Evolutionary conservation across 2,329 filamentous ascomycete species (phyloP).

Genomic region (Penicillium crustosum): DNA sequence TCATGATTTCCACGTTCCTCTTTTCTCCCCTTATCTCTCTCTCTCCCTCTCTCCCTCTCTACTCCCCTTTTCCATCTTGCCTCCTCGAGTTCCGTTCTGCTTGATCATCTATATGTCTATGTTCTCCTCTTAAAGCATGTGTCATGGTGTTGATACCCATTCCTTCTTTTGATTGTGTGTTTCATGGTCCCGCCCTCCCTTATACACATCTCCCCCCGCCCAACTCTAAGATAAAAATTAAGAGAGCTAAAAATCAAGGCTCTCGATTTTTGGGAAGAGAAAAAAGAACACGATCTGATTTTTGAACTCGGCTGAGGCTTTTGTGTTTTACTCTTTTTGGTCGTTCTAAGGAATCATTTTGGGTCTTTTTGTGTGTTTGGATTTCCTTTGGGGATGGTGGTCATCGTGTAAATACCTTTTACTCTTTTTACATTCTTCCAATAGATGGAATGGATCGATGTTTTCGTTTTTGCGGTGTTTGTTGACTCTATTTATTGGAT

Average conservation of each 20-base stretch:
- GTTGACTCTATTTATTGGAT: background rate
- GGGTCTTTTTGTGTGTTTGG: constrained; percentile 17
- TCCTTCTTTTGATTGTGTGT: constrained; percentile 34
- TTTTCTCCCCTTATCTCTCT: constrained; percentile 16
- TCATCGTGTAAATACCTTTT: constrained; percentile 26
- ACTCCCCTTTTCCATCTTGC: constrained; percentile 17
- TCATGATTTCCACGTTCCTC: constrained; percentile 36
- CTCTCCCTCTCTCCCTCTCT: constrained; percentile 2
- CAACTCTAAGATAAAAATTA: constrained; percentile 8
- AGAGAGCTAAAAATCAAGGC: background rate
- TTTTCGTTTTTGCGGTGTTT: constrained; percentile 13
- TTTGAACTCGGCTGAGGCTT: constrained; percentile 2
- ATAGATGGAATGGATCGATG: constrained; percentile 35
- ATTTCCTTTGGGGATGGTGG: constrained; percentile 19
- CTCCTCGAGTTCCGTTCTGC: constrained; percentile 4
- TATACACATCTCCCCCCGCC: constrained; percentile 8
- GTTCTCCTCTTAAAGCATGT: constrained; percentile 35
- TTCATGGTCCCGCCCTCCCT: constrained; percentile 18
- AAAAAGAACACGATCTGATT: constrained; percentile 6
- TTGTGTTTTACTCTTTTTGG: constrained; percentile 4
- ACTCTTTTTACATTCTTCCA: constrained; percentile 31
- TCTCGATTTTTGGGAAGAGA: constrained; percentile 1
- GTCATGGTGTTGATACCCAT: constrained; percentile 47
- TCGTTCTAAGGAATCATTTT: constrained; percentile 11
- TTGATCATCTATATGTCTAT: constrained; percentile 10